A percentile compares a stretch with the other conserved stretches of the same genome.
phyloP scores from a whole-genome alignment of 768 basidiomycete species.

The Lactarius pseudohatsudake region DNA sequence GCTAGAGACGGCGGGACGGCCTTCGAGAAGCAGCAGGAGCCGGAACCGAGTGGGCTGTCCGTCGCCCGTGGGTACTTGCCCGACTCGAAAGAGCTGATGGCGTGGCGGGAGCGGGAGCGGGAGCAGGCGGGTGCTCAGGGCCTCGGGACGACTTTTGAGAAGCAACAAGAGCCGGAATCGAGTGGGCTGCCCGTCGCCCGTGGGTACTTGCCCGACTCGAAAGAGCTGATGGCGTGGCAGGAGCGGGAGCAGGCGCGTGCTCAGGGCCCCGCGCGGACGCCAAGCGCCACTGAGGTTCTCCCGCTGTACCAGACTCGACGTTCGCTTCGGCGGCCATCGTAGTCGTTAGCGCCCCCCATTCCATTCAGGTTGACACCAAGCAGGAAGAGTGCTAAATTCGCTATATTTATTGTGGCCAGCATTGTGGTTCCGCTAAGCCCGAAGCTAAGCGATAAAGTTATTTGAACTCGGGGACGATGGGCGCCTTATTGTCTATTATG shows the following conservation, averaged over 20 bases:
- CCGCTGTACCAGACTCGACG: slow-evolving; percentile 2
- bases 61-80: slow-evolving; percentile 8
- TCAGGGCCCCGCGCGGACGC: background rate
- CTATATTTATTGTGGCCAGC: no score
- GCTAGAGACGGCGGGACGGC: background rate
- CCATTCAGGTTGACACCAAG: no score
- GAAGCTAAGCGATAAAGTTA: no score
- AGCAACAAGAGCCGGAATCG: background rate
- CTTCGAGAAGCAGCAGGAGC: background rate
- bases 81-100: slow-evolving; percentile 7
- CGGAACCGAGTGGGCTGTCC: background rate
- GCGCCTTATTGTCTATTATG: background rate
- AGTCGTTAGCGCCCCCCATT: background rate
- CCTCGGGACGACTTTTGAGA: background rate
- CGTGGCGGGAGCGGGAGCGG: background rate
- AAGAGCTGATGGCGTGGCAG: slow-evolving; percentile 1
- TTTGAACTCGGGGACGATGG: no score
- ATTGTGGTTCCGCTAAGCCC: no score
- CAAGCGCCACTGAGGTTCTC: background rate
- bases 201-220: slow-evolving; percentile 11
- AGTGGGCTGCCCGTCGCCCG: background rate
- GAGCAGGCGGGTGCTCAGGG: background rate
- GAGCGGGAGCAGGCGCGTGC: background rate
- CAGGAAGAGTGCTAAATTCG: no score
- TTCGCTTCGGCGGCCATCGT: background rate